Percentiles rank a stretch among this genome's conserved stretches.
Conservation (phyloP, 1,284 basidiomycete genomes). For the Pseudozyma tsukubaensis region DNA sequence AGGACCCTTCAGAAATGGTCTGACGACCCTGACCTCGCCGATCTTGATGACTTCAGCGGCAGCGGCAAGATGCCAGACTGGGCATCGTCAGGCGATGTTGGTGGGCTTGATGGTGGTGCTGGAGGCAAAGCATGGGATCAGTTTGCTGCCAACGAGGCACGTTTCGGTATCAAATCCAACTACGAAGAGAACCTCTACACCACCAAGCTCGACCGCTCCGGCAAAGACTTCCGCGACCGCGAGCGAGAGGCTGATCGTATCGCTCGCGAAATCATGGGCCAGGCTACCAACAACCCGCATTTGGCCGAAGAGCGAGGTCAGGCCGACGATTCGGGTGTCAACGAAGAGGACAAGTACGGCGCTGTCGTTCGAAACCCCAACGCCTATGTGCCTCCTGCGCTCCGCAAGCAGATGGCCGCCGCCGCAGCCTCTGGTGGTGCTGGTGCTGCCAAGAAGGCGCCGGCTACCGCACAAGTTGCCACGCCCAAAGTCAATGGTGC, state of each 20-base stretch:
- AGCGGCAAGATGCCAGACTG: conserved; percentile 36
- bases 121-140: conserved; percentile 82
- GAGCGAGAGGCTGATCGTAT: conserved; percentile 88
- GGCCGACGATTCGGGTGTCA: conserved; percentile 78
- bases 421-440: no score
- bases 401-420: conserved; percentile 71
- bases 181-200: conserved; percentile 97
- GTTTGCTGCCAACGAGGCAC: conserved; percentile 90
- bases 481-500: conserved; percentile 29
- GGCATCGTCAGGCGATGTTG: conserved; percentile 22
- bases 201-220: conserved; percentile 87
- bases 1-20: conserved; percentile 59
- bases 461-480: conserved; percentile 16
- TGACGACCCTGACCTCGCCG: conserved; percentile 53
- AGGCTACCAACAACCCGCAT: conserved; percentile 77
- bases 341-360: conserved; percentile 98
- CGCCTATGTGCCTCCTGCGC: conserved; percentile 92
- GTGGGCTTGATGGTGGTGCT: conserved; percentile 17
- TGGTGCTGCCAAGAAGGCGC: conserved; percentile 45
- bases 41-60: conserved; percentile 37
- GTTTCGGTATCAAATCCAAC: conserved; percentile 89
- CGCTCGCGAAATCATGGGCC: conserved; percentile 87
- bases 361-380: conserved; percentile 87
- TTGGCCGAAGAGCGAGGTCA: conserved; percentile 88
- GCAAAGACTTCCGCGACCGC: conserved; percentile 86